Evolutionary conservation across 2,329 filamentous ascomycete species (phyloP), one percentile per base, ranked within the genome.

Genomic region (Colletotrichum truncatum): DNA sequence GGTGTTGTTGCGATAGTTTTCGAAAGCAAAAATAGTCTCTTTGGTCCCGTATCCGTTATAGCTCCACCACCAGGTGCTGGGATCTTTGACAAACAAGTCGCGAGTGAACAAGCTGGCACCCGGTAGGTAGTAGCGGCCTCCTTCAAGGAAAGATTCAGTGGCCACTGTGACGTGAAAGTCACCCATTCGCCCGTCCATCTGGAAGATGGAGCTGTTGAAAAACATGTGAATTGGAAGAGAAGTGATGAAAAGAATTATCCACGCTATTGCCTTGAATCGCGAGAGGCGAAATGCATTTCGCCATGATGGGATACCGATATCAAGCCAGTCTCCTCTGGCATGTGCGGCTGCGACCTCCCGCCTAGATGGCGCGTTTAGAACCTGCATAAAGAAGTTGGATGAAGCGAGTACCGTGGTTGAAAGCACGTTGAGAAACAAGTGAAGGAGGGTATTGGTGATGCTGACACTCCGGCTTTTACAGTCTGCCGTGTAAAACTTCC

Each of bases 401-500:
- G 68, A 69, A 7, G 67, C 67, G 14, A 63, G 51, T 14, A 63
- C 34, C 1, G 38, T 2, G 7, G 59, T 53, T 2, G 46, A 51
- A 1, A 61, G 18, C 0, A 77, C 61, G 70, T 87, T 87, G 69
- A 87, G 81, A 2, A 78, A 62, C 23, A 86, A 69, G 71, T 86
- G 83, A 0, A 82, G 61, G 18, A 45, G 12, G 4, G 21, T 45
- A 12, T 45, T 45, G 0, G 41, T 45, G 14, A 5, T 21, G 4
- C 18, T 1, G 4, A 21, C 3, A n/a, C 6, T 1, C 41, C 3
- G 14, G 23, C 41, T 45, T 23, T 2, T 25, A 23, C 41, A 45
- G 10, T 45, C 41, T 45, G 41, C 41, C 23, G 5, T 25, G 41
- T 45, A 45, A 12, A 16, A 45, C 12, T 45, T 6, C 41, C 41